Evolutionary conservation across 2,329 filamentous ascomycete genomes (phyloP), one percentile per base, ranked within the genome.

Genomic region (Cladosporium colombiae): DNA sequence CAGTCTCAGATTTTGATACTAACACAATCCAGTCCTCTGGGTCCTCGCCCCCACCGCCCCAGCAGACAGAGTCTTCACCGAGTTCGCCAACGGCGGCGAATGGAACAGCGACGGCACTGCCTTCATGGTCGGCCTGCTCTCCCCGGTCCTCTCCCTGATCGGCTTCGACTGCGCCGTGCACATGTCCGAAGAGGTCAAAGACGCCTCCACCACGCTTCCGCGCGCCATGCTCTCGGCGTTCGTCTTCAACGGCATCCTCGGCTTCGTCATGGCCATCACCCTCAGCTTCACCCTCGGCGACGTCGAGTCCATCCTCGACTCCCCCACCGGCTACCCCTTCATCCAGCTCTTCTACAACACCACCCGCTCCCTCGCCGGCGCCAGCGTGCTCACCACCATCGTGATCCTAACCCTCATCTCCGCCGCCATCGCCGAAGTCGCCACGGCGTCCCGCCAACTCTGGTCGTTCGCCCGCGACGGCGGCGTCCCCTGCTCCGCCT

Each of bases 261-360:
- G 82, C 2, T 81, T 85, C 66, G 66, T 78, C 62, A 81, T 81
- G 73, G 70, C 80, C 21, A 72, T 82, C 40, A 81, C 80, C 4
- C 72, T 81, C n/a, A 71, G 82, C 5, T 83, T 81, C 73, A 79
- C 76, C 63, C 76, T 81, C 49, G 78, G 76, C 6, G 75, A 82
- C 57, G 66, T 81, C 3, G 71, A 79, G 5, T 72, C 72, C 3
- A 79, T 81, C 4, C 75, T 84, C 10, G 68, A 74, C 3, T 78
- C 80, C 0, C 70, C 77, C 0, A 84, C 81, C 8, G 78, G 81
- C 0, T 84, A 80, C 25, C 80, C 84, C 7, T 80, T 85, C 70
- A 79, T 83, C 70, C 80, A 84, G 44, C 81, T 84, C 52, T 84
- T 87, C 65, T 73, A 77, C 61, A 72, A 82, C 66, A 81, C 80